phyloP scores from a whole-genome alignment of 768 basidiomycete genomes.

The Obba rivulosa region DNA sequence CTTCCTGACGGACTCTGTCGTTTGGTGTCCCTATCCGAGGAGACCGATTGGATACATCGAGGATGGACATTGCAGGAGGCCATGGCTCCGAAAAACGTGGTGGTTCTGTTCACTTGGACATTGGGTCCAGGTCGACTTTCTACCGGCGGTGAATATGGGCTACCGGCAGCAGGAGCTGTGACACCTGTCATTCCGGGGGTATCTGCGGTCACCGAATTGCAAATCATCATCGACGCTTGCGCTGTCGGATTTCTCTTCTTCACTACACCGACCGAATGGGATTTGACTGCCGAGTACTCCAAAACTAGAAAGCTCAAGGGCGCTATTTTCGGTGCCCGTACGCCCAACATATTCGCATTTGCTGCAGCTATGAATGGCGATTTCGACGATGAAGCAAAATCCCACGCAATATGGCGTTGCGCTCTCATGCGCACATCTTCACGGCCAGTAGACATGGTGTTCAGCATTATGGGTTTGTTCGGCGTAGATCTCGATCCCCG shows the following conservation, averaged over 20 bases:
- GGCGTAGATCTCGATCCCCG: conserved; percentile 1
- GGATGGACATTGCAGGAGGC: conserved; percentile 11
- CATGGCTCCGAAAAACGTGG: not conserved
- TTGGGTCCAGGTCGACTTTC: not conserved
- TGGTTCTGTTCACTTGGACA: conserved; percentile 1
- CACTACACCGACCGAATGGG: not conserved
- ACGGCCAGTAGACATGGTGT: conserved; percentile 9
- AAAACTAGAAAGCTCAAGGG: not conserved
- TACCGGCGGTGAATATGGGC: not conserved
- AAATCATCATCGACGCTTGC: conserved; percentile 1
- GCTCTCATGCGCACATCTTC: conserved; percentile 11
- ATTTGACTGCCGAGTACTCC: not conserved
- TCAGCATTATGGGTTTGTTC: conserved; percentile 11
- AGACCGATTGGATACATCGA: conserved; percentile 11
- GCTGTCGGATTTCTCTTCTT: not conserved
- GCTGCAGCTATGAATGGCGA: not conserved
- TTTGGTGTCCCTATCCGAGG: conserved; percentile 6
- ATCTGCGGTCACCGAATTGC: not conserved
- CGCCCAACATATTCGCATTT: not conserved
- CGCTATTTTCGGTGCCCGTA: not conserved
- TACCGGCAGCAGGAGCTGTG: not conserved
- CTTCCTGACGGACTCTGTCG: conserved; percentile 8
- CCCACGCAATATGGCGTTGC: not conserved
- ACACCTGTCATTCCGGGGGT: not conserved
- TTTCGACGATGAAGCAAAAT: not conserved